Evolutionary conservation across 2,329 filamentous ascomycete species (phyloP).

Genomic region (Ascochyta lentis): DNA sequence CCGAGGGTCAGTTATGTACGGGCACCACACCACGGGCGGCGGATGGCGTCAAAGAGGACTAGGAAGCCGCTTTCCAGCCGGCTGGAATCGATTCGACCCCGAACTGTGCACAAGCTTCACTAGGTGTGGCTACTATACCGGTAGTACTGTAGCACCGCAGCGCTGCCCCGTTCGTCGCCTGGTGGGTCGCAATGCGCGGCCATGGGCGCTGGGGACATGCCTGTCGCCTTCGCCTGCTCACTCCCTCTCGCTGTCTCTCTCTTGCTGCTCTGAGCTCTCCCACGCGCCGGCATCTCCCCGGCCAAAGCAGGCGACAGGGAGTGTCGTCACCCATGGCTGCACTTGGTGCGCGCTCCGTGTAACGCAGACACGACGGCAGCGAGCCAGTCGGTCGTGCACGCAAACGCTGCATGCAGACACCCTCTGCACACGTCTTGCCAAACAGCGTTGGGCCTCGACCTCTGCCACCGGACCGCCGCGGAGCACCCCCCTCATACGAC

Average conservation of each 20-base stretch:
- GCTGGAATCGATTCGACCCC: constrained; percentile 35
- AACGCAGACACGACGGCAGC: constrained; percentile 17
- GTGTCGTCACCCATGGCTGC: background rate
- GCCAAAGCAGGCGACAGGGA: constrained; percentile 5
- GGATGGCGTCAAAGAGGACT: constrained; percentile 20
- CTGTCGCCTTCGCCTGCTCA: background rate
- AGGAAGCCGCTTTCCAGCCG: constrained; percentile 32
- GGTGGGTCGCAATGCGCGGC: constrained; percentile 17
- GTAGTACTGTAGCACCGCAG: constrained; percentile 15
- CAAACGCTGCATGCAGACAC: constrained; percentile 23
- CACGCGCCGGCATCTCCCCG: background rate
- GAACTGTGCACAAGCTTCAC: constrained; percentile 39
- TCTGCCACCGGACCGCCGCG: constrained; percentile 23
- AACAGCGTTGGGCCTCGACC: constrained; percentile 19
- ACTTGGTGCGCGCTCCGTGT: constrained; percentile 4
- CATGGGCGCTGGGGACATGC: constrained; percentile 17
- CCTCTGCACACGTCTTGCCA: constrained; percentile 17
- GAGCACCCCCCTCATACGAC: constrained; percentile 12
- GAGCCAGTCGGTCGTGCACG: constrained; percentile 17
- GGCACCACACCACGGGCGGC: constrained; percentile 8
- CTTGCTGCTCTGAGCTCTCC: no score
- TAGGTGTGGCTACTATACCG: constrained; percentile 9
- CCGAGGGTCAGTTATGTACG: constrained; percentile 33
- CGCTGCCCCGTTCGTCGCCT: constrained; percentile 25
- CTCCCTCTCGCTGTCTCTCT: no score